Percentiles rank a stretch among this genome's conserved stretches.
Evolutionary conservation across 169 alveolate species (phyloP).

Genomic region (Plasmodium chabaudi): DNA sequence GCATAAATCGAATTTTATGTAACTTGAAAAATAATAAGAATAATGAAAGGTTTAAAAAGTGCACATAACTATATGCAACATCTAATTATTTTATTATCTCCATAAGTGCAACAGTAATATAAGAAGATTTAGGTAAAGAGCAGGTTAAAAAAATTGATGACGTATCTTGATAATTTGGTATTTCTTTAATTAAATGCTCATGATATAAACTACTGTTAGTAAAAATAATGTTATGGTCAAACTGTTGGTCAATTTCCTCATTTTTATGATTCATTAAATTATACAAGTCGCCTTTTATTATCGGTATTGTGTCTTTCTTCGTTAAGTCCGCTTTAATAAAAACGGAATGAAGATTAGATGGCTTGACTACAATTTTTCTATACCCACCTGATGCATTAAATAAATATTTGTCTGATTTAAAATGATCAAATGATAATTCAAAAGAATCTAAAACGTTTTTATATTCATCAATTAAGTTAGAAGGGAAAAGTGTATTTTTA

Average conservation of each 20-base stretch:
- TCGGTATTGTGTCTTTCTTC: slow-evolving; percentile 78
- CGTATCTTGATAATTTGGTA: slow-evolving; percentile 47
- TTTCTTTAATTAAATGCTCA: slow-evolving; percentile 55
- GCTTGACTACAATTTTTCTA: slow-evolving; percentile 88
- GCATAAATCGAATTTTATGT: no score
- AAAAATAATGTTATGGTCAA: slow-evolving; percentile 19
- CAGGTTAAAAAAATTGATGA: slow-evolving; percentile 78
- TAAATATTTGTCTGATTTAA: slow-evolving; percentile 76
- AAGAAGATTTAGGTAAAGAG: slow-evolving; percentile 80
- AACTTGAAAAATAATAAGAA: no score
- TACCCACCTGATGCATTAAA: slow-evolving; percentile 87
- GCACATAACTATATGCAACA: background rate
- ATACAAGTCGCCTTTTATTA: slow-evolving; percentile 51
- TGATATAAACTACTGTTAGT: slow-evolving; percentile 20
- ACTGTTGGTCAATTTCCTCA: background rate
- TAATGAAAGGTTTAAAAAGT: no score
- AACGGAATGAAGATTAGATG: slow-evolving; percentile 83
- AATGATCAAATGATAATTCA: slow-evolving; percentile 72
- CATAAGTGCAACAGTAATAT: slow-evolving; percentile 81
- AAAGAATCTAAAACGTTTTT: slow-evolving; percentile 78
- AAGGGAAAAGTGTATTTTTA: slow-evolving; percentile 83
- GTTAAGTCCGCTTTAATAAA: slow-evolving; percentile 78
- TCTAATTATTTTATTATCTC: slow-evolving; percentile 74
- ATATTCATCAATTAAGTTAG: slow-evolving; percentile 73
- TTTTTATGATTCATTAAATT: slow-evolving; percentile 2